Evolutionary conservation across 2,329 filamentous ascomycete species (phyloP).

Genomic region (Cladosporium cucumerinum): DNA sequence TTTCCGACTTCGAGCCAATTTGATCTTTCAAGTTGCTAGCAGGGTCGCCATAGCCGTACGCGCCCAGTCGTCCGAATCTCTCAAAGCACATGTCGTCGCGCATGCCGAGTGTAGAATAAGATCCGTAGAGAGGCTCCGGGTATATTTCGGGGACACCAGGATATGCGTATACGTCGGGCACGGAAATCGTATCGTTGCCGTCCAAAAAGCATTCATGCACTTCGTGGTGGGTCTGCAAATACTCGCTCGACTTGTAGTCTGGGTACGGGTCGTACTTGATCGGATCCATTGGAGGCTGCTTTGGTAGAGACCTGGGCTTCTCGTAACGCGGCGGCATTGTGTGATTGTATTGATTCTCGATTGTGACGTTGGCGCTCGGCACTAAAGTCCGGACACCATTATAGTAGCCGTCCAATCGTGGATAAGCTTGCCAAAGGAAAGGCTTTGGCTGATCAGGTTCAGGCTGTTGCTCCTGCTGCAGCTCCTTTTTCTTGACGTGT

Average conservation of each 20-base stretch:
- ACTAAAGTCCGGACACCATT: constrained; percentile 49
- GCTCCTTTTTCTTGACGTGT: constrained; percentile 23
- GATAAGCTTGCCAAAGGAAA: constrained; percentile 47
- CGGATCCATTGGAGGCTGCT: constrained; percentile 35
- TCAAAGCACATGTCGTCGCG: constrained; percentile 50
- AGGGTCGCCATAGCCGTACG: constrained; percentile 51
- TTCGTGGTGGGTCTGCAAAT: constrained; percentile 48
- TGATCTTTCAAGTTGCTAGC: constrained; percentile 49
- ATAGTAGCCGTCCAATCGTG: constrained; percentile 46
- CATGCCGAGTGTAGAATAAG: constrained; percentile 47
- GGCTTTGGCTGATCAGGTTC: constrained; percentile 34
- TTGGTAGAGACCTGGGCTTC: constrained; percentile 28
- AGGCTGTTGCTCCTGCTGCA: constrained; percentile 25
- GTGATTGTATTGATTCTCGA: constrained; percentile 46
- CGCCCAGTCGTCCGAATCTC: constrained; percentile 48
- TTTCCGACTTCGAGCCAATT: constrained; percentile 43
- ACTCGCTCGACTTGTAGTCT: constrained; percentile 41
- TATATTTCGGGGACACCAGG: constrained; percentile 50
- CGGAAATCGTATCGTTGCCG: constrained; percentile 51
- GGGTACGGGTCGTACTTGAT: constrained; percentile 47
- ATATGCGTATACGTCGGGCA: constrained; percentile 65
- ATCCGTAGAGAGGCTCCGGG: constrained; percentile 48
- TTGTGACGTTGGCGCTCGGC: constrained; percentile 39
- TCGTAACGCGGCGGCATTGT: constrained; percentile 35
- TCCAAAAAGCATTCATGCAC: constrained; percentile 65